These are phyloP conservation scores for Apiotrichum domesticum DNA, from an alignment of 1,284 basidiomycete species.

Conservation along the genomic window DNA sequence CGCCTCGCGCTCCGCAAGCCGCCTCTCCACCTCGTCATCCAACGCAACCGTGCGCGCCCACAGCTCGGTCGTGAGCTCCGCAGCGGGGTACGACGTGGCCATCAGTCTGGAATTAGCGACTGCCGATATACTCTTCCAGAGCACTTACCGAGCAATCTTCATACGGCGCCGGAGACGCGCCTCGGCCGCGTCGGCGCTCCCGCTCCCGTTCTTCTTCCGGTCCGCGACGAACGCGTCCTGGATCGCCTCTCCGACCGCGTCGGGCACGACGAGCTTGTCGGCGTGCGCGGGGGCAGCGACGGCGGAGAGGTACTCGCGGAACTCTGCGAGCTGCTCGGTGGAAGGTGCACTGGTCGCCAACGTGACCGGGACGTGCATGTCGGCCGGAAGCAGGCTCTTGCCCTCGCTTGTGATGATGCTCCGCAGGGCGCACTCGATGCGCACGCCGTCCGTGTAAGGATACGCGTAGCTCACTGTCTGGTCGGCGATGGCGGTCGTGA, in stretches of 20 bases:
- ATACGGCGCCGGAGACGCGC: constrained; percentile 38
- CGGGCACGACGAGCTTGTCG: constrained; percentile 31
- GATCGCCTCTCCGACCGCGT: constrained; percentile 30
- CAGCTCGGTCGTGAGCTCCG: constrained; percentile 22
- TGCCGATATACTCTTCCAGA: no score
- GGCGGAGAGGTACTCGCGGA: constrained; percentile 27
- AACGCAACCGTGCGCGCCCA: constrained; percentile 33
- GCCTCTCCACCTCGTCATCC: constrained; percentile 30
- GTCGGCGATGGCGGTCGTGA: constrained; percentile 30
- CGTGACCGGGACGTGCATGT: constrained; percentile 27
- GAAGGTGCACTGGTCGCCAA: background rate
- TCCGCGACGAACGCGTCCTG: constrained; percentile 39
- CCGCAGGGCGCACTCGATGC: constrained; percentile 39
- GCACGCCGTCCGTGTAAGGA: constrained; percentile 43
- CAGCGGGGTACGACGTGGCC: constrained; percentile 30
- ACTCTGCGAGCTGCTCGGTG: constrained; percentile 14
- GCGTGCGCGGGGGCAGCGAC: constrained; percentile 19
- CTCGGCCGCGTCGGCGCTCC: constrained; percentile 26
- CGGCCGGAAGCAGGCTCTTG: constrained; percentile 42
- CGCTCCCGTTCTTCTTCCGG: constrained; percentile 20
- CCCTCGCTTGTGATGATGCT: constrained; percentile 37
- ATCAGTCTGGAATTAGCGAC: constrained; percentile 22
- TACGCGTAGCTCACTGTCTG: constrained; percentile 43
- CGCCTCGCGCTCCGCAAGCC: constrained; percentile 14
- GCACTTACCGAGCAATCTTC: constrained; percentile 34